Percentiles rank a stretch among this genome's conserved stretches.
Evolutionary conservation across 306 rosid genomes (phyloP).

Genomic region (Vachellia collinsii): DNA sequence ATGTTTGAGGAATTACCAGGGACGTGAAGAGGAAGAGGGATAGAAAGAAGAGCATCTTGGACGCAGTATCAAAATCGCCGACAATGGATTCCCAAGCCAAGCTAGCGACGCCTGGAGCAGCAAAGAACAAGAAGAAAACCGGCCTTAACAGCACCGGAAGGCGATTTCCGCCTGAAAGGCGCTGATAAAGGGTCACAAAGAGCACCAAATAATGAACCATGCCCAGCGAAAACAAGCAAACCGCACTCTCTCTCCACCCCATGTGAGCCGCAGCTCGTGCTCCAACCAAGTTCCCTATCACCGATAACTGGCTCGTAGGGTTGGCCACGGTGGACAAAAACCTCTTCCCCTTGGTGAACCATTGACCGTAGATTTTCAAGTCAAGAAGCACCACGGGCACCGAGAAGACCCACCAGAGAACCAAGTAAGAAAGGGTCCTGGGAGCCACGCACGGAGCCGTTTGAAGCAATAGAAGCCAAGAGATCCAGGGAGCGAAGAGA

Average conservation of each 20-base stretch:
- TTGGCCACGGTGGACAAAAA: conserved; percentile 54
- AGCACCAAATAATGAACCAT: conserved; percentile 67
- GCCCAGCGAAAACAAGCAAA: conserved; percentile 59
- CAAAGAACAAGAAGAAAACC: conserved; percentile 64
- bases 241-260: conserved; percentile 68
- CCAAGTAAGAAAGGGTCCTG: conserved; percentile 5
- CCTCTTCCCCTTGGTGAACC: conserved; percentile 66
- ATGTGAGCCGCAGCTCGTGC: conserved; percentile 60
- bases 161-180: conserved; percentile 47
- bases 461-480: conserved; percentile 61
- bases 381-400: conserved; percentile 59
- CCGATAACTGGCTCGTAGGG: conserved; percentile 67
- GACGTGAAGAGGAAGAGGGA: conserved; percentile 62
- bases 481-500: conserved; percentile 66
- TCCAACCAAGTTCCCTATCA: conserved; percentile 63
- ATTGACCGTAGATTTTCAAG: conserved; percentile 68
- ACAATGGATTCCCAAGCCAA: conserved; percentile 68
- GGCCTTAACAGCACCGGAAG: conserved; percentile 58
- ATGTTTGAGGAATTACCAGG: conserved; percentile 45
- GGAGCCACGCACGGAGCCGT: conserved; percentile 53
- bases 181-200: conserved; percentile 65
- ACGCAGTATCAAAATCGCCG: conserved; percentile 52
- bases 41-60: conserved; percentile 78
- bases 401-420: conserved; percentile 55
- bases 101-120: conserved; percentile 69